These are phyloP conservation scores for Haberlea rhodopensis DNA, from an alignment of 257 asterid species.

Conservation along the genomic window DNA sequence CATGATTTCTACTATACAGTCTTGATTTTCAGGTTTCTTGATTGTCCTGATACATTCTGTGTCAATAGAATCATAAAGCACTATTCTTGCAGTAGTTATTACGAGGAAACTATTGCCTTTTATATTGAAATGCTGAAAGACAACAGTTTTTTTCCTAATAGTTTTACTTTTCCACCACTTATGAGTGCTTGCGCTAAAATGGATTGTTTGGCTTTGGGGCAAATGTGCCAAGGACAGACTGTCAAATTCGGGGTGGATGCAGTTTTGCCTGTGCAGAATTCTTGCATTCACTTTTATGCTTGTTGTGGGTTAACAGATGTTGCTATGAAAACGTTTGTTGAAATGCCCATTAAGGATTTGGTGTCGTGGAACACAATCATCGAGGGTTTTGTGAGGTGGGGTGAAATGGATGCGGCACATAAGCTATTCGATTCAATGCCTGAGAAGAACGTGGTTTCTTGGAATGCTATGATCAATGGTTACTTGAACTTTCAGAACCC, in stretches of 20 bases:
- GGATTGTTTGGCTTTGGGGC: slow-evolving; percentile 47
- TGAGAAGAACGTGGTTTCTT: slow-evolving; percentile 43
- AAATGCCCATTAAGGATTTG: slow-evolving; percentile 49
- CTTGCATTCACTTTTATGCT: slow-evolving; percentile 60
- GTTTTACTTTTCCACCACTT: slow-evolving; percentile 61
- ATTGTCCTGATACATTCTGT: slow-evolving; percentile 56
- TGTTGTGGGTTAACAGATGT: slow-evolving; percentile 40
- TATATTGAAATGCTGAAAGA: slow-evolving; percentile 53
- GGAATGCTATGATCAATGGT: slow-evolving; percentile 66
- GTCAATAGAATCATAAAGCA: slow-evolving; percentile 62
- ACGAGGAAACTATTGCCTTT: slow-evolving; percentile 43
- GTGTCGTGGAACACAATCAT: slow-evolving; percentile 63
- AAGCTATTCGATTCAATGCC: slow-evolving; percentile 61
- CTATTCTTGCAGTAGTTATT: slow-evolving; percentile 40
- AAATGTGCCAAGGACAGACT: slow-evolving; percentile 65
- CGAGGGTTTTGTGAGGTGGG: slow-evolving; percentile 46
- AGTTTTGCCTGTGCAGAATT: slow-evolving; percentile 57
- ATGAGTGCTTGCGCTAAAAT: slow-evolving; percentile 59
- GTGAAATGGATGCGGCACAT: slow-evolving; percentile 54
- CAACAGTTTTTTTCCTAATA: slow-evolving; percentile 50
- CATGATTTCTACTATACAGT: slow-evolving; percentile 38
- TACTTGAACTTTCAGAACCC: slow-evolving; percentile 53
- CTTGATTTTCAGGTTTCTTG: slow-evolving; percentile 44
- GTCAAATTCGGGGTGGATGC: slow-evolving; percentile 59
- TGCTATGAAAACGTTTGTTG: slow-evolving; percentile 40